A percentile compares a stretch with the other conserved stretches of the same genome.
Conservation (phyloP, 768 basidiomycete species). For the Megacollybia marginata region DNA sequence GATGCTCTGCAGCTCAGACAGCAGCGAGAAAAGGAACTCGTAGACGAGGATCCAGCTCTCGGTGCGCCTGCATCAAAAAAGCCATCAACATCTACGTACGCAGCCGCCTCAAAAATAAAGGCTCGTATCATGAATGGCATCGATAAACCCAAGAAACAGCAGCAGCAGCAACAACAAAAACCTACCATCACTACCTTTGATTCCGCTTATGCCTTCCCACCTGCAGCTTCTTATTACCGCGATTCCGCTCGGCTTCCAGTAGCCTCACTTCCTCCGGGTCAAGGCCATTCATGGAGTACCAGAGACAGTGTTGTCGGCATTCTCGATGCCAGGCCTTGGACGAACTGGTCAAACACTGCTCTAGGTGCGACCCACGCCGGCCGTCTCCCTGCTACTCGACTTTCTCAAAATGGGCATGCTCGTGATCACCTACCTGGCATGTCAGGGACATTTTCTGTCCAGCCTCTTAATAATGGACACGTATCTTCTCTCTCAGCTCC, state of each 20-base stretch:
- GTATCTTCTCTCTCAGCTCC: neutral
- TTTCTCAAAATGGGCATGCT: neutral
- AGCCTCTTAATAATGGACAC: neutral
- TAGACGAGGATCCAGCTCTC: conserved; percentile 51
- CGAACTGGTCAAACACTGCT: conserved; percentile 3
- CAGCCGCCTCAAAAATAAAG: conserved; percentile 26
- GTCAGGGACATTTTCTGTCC: neutral
- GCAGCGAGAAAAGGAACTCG: conserved; percentile 43
- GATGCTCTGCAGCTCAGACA: conserved; percentile 54
- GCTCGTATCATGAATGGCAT: conserved; percentile 24
- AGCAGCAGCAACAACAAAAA: conserved; percentile 15
- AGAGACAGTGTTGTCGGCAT: neutral
- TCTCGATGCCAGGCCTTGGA: conserved; percentile 5
- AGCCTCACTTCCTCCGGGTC: too few species aligned
- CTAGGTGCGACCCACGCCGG: neutral
- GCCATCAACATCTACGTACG: conserved; percentile 12
- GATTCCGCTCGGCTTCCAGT: too few species aligned
- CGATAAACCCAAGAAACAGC: conserved; percentile 18
- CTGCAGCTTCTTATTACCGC: too few species aligned
- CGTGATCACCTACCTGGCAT: neutral
- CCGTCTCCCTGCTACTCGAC: neutral
- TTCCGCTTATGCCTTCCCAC: too few species aligned
- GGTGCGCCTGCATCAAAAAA: conserved; percentile 10
- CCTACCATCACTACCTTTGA: conserved; percentile 9
- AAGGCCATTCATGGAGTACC: too few species aligned